Percentiles rank a stretch among this genome's conserved stretches.
Evolutionary conservation across 1,139 yeast species (phyloP).

Genomic region (Taiozyma sp.): DNA sequence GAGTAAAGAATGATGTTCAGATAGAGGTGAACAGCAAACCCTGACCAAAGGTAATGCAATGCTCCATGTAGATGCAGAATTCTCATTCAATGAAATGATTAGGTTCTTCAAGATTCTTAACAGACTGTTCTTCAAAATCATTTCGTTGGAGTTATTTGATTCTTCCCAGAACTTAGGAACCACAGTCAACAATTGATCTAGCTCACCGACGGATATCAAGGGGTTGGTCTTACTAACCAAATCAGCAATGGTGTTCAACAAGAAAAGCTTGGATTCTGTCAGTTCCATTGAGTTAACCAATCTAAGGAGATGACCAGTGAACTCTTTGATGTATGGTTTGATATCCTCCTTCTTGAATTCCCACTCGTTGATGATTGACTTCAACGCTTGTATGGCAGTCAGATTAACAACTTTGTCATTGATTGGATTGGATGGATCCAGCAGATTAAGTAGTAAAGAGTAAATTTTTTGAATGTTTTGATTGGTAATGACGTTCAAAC

Average conservation of each 20-base stretch:
- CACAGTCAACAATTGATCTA: slow-evolving; percentile 48
- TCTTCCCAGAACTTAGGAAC: slow-evolving; percentile 75
- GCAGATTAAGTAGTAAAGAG: slow-evolving; percentile 37
- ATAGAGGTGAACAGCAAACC: slow-evolving; percentile 55
- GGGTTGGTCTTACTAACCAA: slow-evolving; percentile 64
- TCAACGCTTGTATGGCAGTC: slow-evolving; percentile 68
- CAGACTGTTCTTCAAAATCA: slow-evolving; percentile 64
- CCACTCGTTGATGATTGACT: slow-evolving; percentile 77
- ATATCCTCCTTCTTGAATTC: slow-evolving; percentile 68
- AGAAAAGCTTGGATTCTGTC: slow-evolving; percentile 70
- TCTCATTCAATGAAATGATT: slow-evolving; percentile 55
- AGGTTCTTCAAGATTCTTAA: slow-evolving; percentile 65
- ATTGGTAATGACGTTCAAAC: slow-evolving; percentile 50
- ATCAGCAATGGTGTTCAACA: slow-evolving; percentile 61
- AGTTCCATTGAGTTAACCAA: slow-evolving; percentile 43
- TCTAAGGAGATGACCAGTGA: slow-evolving; percentile 43
- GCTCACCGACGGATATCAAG: slow-evolving; percentile 43
- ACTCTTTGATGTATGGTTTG: slow-evolving; percentile 53
- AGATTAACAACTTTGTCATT: slow-evolving; percentile 73
- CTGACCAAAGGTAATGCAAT: slow-evolving; percentile 64
- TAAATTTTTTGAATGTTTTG: slow-evolving; percentile 58
- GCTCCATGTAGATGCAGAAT: slow-evolving; percentile 54
- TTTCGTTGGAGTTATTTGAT: slow-evolving; percentile 44
- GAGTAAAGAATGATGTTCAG: slow-evolving; percentile 56
- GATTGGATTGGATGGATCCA: slow-evolving; percentile 37